phyloP scores from a whole-genome alignment of 495 filamentous ascomycete species.

The Penicillium soppii region DNA sequence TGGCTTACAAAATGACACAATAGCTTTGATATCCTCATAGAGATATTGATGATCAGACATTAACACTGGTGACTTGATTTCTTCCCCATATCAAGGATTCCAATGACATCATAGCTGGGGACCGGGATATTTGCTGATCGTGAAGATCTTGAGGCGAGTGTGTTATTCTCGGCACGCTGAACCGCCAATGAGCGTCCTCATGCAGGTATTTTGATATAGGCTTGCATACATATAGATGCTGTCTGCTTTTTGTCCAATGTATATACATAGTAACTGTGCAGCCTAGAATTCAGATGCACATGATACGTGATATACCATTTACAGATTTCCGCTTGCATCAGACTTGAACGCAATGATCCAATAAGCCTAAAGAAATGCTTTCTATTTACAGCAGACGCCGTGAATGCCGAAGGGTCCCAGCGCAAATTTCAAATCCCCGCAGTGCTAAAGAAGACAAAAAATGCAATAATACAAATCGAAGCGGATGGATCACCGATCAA shows the following conservation, averaged over 20 bases:
- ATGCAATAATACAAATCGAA: not conserved
- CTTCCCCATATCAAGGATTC: not conserved
- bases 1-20: not conserved
- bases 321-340: not conserved
- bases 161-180: not conserved
- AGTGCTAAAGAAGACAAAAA: not conserved
- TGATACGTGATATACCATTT: not conserved
- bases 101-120: not conserved
- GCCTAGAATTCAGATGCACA: too few relatives aligned
- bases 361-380: constrained; percentile 2
- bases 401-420: constrained; percentile 1
- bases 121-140: not conserved
- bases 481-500: constrained; percentile 24
- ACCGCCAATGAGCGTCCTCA: not conserved
- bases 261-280: too few relatives aligned
- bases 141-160: not conserved
- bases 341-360: not conserved
- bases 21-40: not conserved
- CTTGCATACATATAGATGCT: not conserved
- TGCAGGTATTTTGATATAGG: not conserved
- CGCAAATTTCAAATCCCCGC: not conserved
- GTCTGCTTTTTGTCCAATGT: too few relatives aligned
- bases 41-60: not conserved
- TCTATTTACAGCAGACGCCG: not conserved
- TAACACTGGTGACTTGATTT: too few relatives aligned